Percentiles rank a stretch among this genome's conserved stretches.
Evolutionary conservation across 768 basidiomycete genomes (phyloP).

Genomic region (Amanita phalloides): DNA sequence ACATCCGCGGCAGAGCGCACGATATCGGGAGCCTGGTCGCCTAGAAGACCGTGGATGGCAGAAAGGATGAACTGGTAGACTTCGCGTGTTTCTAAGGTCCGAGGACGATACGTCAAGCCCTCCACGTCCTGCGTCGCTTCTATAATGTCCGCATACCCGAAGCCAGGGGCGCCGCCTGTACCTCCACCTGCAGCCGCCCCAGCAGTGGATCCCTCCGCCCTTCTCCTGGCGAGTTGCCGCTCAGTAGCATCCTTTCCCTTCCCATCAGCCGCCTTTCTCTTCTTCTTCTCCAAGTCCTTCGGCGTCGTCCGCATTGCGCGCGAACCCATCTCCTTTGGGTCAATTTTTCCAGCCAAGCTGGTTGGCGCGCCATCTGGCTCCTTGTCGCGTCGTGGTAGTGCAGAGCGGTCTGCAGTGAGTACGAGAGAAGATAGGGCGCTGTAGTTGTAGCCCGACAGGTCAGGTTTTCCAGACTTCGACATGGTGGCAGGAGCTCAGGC

Average conservation of each 20-base stretch:
- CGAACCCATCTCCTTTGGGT: slow-evolving; percentile 88
- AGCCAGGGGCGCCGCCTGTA: slow-evolving; percentile 23
- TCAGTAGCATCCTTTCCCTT: slow-evolving; percentile 52
- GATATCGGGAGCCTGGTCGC: slow-evolving; percentile 94
- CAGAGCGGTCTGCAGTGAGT: slow-evolving; percentile 80
- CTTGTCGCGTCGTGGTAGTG: slow-evolving; percentile 77
- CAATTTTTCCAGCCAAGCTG: slow-evolving; percentile 83
- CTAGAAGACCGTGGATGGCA: slow-evolving; percentile 70
- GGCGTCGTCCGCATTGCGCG: slow-evolving; percentile 74
- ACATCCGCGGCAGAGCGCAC: slow-evolving; percentile 93
- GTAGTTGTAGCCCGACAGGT: slow-evolving; percentile 92
- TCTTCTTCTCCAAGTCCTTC: slow-evolving; percentile 89
- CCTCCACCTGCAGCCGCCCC: slow-evolving; percentile 11
- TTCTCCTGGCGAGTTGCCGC: slow-evolving; percentile 44
- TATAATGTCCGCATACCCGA: slow-evolving; percentile 85
- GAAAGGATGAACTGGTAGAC: slow-evolving; percentile 89
- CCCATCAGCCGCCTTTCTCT: slow-evolving; percentile 66
- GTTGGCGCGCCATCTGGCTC: slow-evolving; percentile 97
- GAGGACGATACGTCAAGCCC: slow-evolving; percentile 84
- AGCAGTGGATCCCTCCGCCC: slow-evolving; percentile 36
- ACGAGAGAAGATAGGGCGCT: slow-evolving; percentile 91
- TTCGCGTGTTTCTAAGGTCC: slow-evolving; percentile 89
- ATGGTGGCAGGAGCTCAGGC: slow-evolving; percentile 9
- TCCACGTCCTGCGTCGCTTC: slow-evolving; percentile 92
- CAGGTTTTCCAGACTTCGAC: slow-evolving; percentile 45